Percentiles rank a stretch among this genome's conserved stretches.
These are phyloP conservation scores for Amanita thiersii DNA, from an alignment of 768 basidiomycete species.

Conservation along the genomic window DNA sequence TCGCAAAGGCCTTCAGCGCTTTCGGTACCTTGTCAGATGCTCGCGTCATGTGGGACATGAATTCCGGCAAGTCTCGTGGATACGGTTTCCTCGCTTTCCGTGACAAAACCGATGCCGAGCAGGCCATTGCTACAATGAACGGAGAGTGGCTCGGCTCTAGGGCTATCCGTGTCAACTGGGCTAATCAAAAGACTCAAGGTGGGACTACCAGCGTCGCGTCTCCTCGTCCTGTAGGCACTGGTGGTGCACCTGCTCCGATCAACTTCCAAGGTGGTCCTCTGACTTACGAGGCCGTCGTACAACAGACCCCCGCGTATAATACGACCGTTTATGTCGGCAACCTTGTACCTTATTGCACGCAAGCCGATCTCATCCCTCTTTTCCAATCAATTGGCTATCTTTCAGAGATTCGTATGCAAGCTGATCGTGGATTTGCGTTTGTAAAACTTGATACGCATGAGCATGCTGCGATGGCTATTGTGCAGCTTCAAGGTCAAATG, in stretches of 20 bases:
- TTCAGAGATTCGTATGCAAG: slow-evolving; percentile 98
- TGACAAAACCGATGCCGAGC: slow-evolving; percentile 98
- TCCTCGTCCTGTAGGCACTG: slow-evolving; percentile 35
- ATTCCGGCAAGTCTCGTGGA: slow-evolving; percentile 95
- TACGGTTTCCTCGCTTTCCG: slow-evolving; percentile 98
- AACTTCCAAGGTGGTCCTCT: slow-evolving; percentile 87
- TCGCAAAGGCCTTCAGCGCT: slow-evolving; percentile 93
- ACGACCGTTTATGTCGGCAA: slow-evolving; percentile 98
- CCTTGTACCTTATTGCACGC: slow-evolving; percentile 93
- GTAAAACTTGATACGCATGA: slow-evolving; percentile 99
- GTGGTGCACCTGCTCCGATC: slow-evolving; percentile 78
- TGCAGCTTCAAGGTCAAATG: slow-evolving; percentile 93
- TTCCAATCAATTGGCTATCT: slow-evolving; percentile 99
- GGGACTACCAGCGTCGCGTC: slow-evolving; percentile 26
- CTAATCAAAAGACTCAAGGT: slow-evolving; percentile 97
- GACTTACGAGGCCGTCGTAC: slow-evolving; percentile 88
- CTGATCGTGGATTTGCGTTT: slow-evolving; percentile 97
- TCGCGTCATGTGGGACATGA: slow-evolving; percentile 99
- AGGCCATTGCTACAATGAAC: slow-evolving; percentile 99
- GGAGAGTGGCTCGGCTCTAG: slow-evolving; percentile 98
- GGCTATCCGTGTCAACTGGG: slow-evolving; percentile 99
- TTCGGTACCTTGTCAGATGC: slow-evolving; percentile 97
- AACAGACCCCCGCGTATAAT: slow-evolving; percentile 91
- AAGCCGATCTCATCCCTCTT: slow-evolving; percentile 94
- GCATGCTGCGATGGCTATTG: slow-evolving; percentile 96